Conservation (phyloP, 768 basidiomycete species). For the Suillus spraguei region DNA sequence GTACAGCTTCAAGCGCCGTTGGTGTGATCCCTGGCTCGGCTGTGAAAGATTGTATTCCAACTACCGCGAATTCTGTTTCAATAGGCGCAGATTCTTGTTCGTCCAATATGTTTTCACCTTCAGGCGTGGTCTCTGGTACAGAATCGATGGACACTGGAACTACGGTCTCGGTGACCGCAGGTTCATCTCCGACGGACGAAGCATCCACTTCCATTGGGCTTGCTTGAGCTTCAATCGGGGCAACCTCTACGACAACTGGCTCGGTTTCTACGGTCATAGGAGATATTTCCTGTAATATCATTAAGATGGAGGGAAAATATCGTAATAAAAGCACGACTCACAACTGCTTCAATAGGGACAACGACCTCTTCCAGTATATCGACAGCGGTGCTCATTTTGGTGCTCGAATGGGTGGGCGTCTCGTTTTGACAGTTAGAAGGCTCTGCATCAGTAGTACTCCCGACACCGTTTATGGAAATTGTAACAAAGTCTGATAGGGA, state of each 20-base stretch:
- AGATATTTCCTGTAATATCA: background rate
- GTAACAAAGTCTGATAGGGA: constrained; percentile 3
- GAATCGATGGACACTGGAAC: background rate
- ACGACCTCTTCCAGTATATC: constrained; percentile 4
- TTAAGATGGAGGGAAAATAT: background rate
- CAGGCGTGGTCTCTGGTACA: constrained; percentile 1
- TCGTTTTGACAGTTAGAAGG: constrained; percentile 1
- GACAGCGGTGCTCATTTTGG: background rate
- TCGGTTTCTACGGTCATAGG: background rate
- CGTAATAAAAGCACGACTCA: background rate
- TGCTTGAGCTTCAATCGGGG: background rate
- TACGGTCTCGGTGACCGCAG: background rate
- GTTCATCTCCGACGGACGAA: background rate
- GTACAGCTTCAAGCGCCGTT: background rate
- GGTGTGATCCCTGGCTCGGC: background rate
- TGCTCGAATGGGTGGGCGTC: constrained; percentile 1
- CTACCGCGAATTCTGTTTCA: background rate
- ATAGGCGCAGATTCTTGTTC: too few relatives aligned
- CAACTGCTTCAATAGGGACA: background rate
- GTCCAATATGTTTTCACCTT: background rate
- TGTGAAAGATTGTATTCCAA: background rate
- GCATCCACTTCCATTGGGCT: constrained; percentile 1
- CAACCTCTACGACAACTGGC: constrained; percentile 3
- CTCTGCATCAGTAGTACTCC: constrained; percentile 10
- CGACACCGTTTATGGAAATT: constrained; percentile 11